Base-by-base conservation (phyloP, 2,329 filamentous ascomycete genomes). In the Akanthomyces dipterigenus region DNA sequence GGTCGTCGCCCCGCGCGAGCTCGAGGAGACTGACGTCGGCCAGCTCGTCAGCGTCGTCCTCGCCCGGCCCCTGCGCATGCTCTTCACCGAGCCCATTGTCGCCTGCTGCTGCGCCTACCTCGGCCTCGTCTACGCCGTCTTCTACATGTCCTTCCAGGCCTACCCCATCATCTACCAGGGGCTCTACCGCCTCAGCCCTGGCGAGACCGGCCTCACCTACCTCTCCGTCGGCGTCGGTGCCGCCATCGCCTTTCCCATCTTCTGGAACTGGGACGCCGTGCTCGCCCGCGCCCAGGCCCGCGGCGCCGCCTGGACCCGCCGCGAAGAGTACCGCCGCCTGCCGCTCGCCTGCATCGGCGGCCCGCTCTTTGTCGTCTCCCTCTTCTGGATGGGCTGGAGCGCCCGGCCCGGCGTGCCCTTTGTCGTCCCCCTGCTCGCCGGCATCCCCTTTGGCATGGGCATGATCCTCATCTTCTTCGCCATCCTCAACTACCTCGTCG, bases 121-220 rank as follows among this genome's bases (percentile, higher is more conserved):
- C 12, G 85, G 89, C 38, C 77, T 93, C 31, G 81, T 86, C 38
- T 93, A 91, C 69, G 82, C 77, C 54, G 82, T 83, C 65, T 83
- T 83, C 68, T 83, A 84, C 78, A 89, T 93, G 74, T 91, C 86
- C 69, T 91, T 93, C 67, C 85, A 91, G 70, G 87, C 88, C 2
- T 93, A 88, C 70, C 86, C 86, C 1, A 79, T 87, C 63, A 88
- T 91, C 64, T 93, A 90, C 71, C 76, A 82, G 64, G 70, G 74
- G 26, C 70, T 86, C 4, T 91, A 91, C 71, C 75, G 77, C 34
- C 83, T 91, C 63, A 83, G 80, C 3, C 78, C 86, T 0, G 87
- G 88, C 22, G 77, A 84, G 31, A 82, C 84, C 36, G 88, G 88
- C 1, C 78, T 92, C 1, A 78, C 84, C 5, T 91, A 89, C 72